These are phyloP conservation scores for Phialocephala sp. DNA, from an alignment of 2,329 filamentous ascomycete species.

Conservation along the genomic window DNA sequence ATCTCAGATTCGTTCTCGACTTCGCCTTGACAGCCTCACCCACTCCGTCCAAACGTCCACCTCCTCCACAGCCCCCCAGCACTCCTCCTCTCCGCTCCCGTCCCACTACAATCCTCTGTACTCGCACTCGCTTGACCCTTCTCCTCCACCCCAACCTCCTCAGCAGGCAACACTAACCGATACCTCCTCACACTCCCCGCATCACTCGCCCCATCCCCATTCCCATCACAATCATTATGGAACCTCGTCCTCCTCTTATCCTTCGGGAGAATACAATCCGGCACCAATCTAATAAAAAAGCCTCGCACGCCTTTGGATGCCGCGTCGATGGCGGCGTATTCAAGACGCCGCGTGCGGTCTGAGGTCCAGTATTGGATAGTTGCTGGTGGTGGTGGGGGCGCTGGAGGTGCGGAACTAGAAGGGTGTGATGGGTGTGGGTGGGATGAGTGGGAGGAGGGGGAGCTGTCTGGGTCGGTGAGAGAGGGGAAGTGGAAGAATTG, in stretches of 20 bases:
- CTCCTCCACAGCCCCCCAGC: slow-evolving; percentile 14
- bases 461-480: slow-evolving; percentile 25
- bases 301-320: slow-evolving; percentile 64
- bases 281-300: slow-evolving; percentile 64
- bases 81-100: neutral
- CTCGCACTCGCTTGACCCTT: neutral
- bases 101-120: neutral
- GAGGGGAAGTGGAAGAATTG: slow-evolving; percentile 43
- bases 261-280: slow-evolving; percentile 63
- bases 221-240: slow-evolving; percentile 50
- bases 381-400: slow-evolving; percentile 53
- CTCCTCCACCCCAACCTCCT: slow-evolving; percentile 20
- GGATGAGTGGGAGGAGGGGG: too few species aligned
- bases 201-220: slow-evolving; percentile 46
- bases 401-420: slow-evolving; percentile 19
- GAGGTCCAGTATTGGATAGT: slow-evolving; percentile 73
- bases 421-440: slow-evolving; percentile 28
- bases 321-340: slow-evolving; percentile 71
- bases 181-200: slow-evolving; percentile 68
- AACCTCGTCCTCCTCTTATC: slow-evolving; percentile 57
- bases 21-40: neutral
- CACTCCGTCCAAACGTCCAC: slow-evolving; percentile 21
- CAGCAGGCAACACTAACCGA: slow-evolving; percentile 58
- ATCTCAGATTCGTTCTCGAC: neutral
- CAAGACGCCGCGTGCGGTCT: slow-evolving; percentile 64